phyloP scores from a whole-genome alignment of 352 stramenopile genomes.

The Pythium sukuiense region DNA sequence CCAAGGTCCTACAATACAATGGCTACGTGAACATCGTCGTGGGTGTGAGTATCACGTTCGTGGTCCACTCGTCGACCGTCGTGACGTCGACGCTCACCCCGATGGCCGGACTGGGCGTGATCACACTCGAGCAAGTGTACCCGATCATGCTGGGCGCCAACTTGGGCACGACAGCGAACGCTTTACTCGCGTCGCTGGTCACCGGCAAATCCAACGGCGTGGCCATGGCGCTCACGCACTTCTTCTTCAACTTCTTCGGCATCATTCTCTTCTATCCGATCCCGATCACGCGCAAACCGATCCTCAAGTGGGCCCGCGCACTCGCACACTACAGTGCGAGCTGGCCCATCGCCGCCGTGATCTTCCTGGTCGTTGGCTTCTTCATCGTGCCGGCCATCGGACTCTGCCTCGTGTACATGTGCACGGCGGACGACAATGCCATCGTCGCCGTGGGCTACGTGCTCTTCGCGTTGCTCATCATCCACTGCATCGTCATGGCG shows the following conservation, averaged over 20 bases:
- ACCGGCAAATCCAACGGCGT: constrained; percentile 75
- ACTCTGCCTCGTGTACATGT: constrained; percentile 58
- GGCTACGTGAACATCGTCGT: constrained; percentile 88
- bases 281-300: constrained; percentile 78
- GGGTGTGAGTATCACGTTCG: constrained; percentile 81
- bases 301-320: constrained; percentile 64
- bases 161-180: constrained; percentile 89
- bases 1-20: constrained; percentile 88
- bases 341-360: constrained; percentile 51
- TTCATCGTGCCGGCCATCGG: constrained; percentile 47
- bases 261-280: constrained; percentile 92
- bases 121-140: constrained; percentile 89
- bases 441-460: constrained; percentile 43
- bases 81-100: constrained; percentile 90
- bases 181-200: constrained; percentile 85
- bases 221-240: constrained; percentile 89
- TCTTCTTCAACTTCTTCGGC: constrained; percentile 92
- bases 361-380: constrained; percentile 56
- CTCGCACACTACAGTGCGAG: constrained; percentile 67
- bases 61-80: constrained; percentile 90
- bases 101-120: constrained; percentile 84
- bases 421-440: constrained; percentile 32
- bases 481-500: constrained; percentile 8
- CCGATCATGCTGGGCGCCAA: constrained; percentile 92
- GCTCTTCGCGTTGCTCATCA: constrained; percentile 28